A percentile compares a stretch with the other conserved stretches of the same genome.
Conservation (phyloP, 257 asterid species). For the Salvia hispanica region DNA sequence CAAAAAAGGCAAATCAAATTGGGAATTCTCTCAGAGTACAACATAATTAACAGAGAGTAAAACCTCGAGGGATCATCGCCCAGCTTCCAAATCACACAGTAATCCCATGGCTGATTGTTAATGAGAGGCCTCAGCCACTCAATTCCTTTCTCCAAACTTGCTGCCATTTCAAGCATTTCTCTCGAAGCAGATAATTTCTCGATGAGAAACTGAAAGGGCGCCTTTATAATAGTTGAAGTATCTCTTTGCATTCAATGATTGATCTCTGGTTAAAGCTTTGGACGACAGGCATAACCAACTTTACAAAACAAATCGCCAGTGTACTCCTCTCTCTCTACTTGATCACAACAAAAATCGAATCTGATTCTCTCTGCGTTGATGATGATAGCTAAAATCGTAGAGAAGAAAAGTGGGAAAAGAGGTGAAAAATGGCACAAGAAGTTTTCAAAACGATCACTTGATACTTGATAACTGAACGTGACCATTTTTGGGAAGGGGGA, state of each 20-base stretch:
- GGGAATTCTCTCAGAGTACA: not conserved
- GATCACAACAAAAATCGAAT: too few relatives aligned
- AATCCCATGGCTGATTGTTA: conserved; percentile 62
- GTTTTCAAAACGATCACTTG: conserved; percentile 37
- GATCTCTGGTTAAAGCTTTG: conserved; percentile 21
- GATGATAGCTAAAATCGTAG: conserved; percentile 2
- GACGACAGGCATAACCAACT: conserved; percentile 57
- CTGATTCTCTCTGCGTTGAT: too few relatives aligned
- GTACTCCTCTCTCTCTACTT: conserved; percentile 26
- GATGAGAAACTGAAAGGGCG: not conserved
- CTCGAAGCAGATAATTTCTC: not conserved
- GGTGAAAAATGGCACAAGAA: conserved; percentile 30
- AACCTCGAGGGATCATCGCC: conserved; percentile 90
- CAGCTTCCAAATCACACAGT: conserved; percentile 71
- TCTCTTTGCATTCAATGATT: not conserved
- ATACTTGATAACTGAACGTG: conserved; percentile 31
- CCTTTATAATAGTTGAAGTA: not conserved
- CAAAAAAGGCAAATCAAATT: not conserved
- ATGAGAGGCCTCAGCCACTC: conserved; percentile 66
- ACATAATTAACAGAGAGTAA: not conserved
- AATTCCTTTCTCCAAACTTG: conserved; percentile 46
- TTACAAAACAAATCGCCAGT: conserved; percentile 29
- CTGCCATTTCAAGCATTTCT: conserved; percentile 45
- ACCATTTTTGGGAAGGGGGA: conserved; percentile 23
- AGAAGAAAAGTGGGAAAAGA: not conserved